Percentiles rank a stretch among this genome's conserved stretches.
phyloP scores from a whole-genome alignment of 306 rosid species.

The Myrica gale region DNA sequence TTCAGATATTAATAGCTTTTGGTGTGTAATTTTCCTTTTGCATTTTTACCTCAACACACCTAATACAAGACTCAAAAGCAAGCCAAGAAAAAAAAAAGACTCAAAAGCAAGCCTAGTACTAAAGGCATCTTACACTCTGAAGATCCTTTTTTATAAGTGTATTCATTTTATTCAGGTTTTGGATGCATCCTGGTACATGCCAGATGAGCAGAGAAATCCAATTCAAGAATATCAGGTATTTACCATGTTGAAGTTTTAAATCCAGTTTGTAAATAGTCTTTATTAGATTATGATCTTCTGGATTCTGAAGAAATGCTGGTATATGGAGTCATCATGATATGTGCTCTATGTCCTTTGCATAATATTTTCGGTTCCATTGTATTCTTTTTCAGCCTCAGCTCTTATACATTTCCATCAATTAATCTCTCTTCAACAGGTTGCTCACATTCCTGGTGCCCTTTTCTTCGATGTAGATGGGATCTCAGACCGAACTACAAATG shows the following conservation, averaged over 20 bases:
- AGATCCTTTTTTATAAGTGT: conserved; percentile 9
- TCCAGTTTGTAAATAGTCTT: conserved; percentile 9
- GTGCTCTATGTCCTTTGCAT: background rate
- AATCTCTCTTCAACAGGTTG: conserved; percentile 57
- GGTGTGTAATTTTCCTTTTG: background rate
- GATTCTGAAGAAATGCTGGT: background rate
- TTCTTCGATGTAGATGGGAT: conserved; percentile 96
- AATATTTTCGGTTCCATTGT: background rate
- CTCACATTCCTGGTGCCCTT: conserved; percentile 97
- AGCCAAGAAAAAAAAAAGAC: too few relatives aligned
- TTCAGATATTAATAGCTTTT: background rate
- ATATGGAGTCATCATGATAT: conserved; percentile 16
- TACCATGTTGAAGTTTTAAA: conserved; percentile 2
- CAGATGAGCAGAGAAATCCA: conserved; percentile 93
- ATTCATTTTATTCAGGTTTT: conserved; percentile 52
- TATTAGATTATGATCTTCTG: background rate
- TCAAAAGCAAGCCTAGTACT: background rate
- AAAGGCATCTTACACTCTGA: background rate
- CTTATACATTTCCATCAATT: conserved; percentile 6
- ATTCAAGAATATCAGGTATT: conserved; percentile 93
- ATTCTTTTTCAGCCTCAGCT: background rate
- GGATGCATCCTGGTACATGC: conserved; percentile 99
- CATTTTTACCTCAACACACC: background rate
- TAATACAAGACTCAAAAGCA: background rate
- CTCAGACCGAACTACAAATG: conserved; percentile 67